Conservation (phyloP, 2,329 filamentous ascomycete species). For the Akanthomyces dipterigenus region DNA sequence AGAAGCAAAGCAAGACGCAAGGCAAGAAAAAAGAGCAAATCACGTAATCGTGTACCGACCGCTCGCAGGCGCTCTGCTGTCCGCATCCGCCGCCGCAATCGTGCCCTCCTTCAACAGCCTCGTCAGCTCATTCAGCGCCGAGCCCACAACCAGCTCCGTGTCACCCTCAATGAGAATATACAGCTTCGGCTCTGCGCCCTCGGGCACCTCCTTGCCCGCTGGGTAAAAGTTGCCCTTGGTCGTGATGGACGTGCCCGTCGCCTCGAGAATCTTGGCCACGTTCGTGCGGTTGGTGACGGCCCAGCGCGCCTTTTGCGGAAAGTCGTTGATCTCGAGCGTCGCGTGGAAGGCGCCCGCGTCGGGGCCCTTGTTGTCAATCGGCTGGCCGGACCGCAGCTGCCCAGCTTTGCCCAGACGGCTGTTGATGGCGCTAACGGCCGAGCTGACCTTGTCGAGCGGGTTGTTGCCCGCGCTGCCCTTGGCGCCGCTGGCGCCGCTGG, state of each 20-base stretch:
- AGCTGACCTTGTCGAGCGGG: conserved; percentile 77
- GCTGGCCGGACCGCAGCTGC: conserved; percentile 82
- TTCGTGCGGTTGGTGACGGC: conserved; percentile 98
- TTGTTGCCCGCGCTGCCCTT: conserved; percentile 55
- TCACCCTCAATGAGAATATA: conserved; percentile 98
- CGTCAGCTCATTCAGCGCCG: conserved; percentile 85
- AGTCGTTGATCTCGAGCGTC: conserved; percentile 97
- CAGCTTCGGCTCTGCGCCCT: conserved; percentile 78
- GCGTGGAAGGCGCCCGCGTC: conserved; percentile 96
- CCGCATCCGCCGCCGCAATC: conserved; percentile 80
- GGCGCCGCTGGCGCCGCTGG: conserved; percentile 43
- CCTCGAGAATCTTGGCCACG: conserved; percentile 93
- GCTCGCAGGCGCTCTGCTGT: conserved; percentile 68
- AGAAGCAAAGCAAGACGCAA: background rate
- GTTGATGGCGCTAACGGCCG: conserved; percentile 88
- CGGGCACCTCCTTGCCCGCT: conserved; percentile 68
- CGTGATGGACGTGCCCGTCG: conserved; percentile 91
- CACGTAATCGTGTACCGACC: conserved; percentile 84
- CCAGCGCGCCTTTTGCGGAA: conserved; percentile 97
- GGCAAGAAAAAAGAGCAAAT: conserved; percentile 13
- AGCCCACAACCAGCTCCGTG: conserved; percentile 84
- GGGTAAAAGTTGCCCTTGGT: conserved; percentile 92
- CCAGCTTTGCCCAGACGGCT: conserved; percentile 83
- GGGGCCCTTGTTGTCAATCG: conserved; percentile 96
- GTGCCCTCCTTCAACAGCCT: conserved; percentile 85